Evolutionary conservation across 108 stramenopile species (phyloP).

Genomic region (Asterionellopsis glacialis): DNA sequence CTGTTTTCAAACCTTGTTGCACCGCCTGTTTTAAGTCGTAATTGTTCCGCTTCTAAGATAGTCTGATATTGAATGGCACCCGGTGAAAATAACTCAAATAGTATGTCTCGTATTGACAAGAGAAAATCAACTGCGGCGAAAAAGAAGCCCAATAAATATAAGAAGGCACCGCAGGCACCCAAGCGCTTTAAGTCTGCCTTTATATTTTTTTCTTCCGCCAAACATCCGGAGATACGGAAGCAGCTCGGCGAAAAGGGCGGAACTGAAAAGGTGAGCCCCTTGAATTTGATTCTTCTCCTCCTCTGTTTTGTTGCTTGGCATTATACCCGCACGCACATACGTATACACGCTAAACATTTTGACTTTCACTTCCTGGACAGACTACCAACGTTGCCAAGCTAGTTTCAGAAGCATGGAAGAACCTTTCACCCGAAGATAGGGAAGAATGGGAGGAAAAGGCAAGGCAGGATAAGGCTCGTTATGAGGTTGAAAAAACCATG

Average conservation of each 20-base stretch:
- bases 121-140: neutral
- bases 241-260: slow-evolving; percentile 12
- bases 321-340: no score
- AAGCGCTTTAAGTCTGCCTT: slow-evolving; percentile 48
- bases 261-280: no score
- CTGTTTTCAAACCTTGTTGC: no score
- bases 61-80: no score
- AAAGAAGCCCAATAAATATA: slow-evolving; percentile 7
- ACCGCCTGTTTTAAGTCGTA: no score
- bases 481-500: slow-evolving; percentile 28
- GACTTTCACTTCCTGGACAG: neutral
- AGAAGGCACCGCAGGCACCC: slow-evolving; percentile 47
- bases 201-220: slow-evolving; percentile 41
- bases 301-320: no score
- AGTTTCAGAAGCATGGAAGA: slow-evolving; percentile 39
- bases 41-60: no score
- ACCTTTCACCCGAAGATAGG: slow-evolving; percentile 22
- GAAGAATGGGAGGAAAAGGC: slow-evolving; percentile 42
- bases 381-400: slow-evolving; percentile 23
- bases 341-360: no score
- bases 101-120: no score
- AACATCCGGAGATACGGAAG: slow-evolving; percentile 20
- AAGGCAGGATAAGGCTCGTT: slow-evolving; percentile 33
- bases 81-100: no score
- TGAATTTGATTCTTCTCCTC: no score